These are phyloP conservation scores for Apiospora hydei DNA, from an alignment of 2,329 filamentous ascomycete genomes.

Conservation along the genomic window DNA sequence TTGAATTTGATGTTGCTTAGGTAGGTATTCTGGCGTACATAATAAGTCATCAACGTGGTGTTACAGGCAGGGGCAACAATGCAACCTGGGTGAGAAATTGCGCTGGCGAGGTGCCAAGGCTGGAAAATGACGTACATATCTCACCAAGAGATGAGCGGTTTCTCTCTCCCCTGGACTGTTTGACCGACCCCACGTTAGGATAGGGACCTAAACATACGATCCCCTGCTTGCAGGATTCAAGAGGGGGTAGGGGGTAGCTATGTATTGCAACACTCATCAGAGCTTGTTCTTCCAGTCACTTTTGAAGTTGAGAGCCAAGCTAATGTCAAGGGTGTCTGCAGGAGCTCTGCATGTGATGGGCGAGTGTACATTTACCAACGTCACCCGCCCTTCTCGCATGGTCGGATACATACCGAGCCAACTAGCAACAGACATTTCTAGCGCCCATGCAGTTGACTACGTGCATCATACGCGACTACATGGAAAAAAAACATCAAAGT, in stretches of 20 bases:
- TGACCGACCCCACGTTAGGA: constrained; percentile 10
- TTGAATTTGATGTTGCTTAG: not conserved
- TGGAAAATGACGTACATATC: constrained; percentile 14
- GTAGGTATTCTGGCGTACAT: not conserved
- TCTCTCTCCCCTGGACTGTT: not conserved
- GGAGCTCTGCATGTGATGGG: constrained; percentile 6
- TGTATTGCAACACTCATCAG: not conserved
- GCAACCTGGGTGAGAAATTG: not conserved
- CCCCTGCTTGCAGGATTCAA: constrained; percentile 8
- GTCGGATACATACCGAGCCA: not conserved
- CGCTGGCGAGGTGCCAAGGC: constrained; percentile 11
- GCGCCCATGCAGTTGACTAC: not conserved
- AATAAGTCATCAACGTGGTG: not conserved
- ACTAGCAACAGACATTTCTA: not conserved
- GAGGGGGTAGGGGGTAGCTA: constrained; percentile 12
- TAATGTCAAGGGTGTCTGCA: not conserved
- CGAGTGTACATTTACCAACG: not conserved
- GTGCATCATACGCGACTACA: not conserved
- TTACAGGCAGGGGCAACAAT: constrained; percentile 6
- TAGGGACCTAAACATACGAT: constrained; percentile 4
- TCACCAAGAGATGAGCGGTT: constrained; percentile 4
- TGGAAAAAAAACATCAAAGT: too few relatives aligned
- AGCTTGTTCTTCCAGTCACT: not conserved
- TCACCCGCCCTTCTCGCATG: not conserved
- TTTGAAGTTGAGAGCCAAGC: not conserved